Base-by-base conservation (phyloP, 768 basidiomycete genomes). In the Thelephora ganbajun region DNA sequence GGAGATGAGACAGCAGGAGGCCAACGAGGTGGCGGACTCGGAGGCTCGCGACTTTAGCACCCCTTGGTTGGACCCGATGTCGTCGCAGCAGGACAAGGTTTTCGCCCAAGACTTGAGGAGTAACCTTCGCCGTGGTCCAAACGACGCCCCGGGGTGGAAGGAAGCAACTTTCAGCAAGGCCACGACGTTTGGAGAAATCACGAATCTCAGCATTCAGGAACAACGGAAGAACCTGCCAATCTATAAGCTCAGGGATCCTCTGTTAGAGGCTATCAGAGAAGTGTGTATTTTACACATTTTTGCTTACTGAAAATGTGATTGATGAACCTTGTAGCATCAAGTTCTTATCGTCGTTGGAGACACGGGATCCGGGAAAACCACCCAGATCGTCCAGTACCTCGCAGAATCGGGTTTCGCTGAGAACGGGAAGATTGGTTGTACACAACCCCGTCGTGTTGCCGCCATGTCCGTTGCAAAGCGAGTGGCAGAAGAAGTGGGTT, bases 401-500 rank as follows among this genome's bases (percentile, higher is more conserved):
- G 94, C 94, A 11, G 96, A 99, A 64, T 75, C 83, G 42, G 96
- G 96, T 0, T 93, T 80, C 54, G 86, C 92, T 0, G 94, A 98
- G 57, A 77, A 65, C 54, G 88, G 89, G 44, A 80, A 82, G 49
- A 90, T 99, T 54, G 96, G 94, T 11, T 98, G 96, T 59, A 99
- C 96, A 0, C 96, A 99, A 62, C 96, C 96, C 20, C 85, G 96
- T 69, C 94, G 96, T 74, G 96, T 98, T 26, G 96, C 96, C 33
- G 96, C 96, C 7, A 96, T 97, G 81, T 97, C 94, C 11, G 96
- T 99, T 7, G 94, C 96, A 13, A 98, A 98, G 61, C 92, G 96
- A 67, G 96, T 99, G 3, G 71, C 94, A 2, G 96, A 99, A 64
- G 96, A 99, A 66, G 94, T 99, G 13, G 96, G 96, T 11, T 98